Evolutionary conservation across 768 basidiomycete genomes (phyloP), one percentile per base, ranked within the genome.

Genomic region (Tricholoma hemisulphureum): DNA sequence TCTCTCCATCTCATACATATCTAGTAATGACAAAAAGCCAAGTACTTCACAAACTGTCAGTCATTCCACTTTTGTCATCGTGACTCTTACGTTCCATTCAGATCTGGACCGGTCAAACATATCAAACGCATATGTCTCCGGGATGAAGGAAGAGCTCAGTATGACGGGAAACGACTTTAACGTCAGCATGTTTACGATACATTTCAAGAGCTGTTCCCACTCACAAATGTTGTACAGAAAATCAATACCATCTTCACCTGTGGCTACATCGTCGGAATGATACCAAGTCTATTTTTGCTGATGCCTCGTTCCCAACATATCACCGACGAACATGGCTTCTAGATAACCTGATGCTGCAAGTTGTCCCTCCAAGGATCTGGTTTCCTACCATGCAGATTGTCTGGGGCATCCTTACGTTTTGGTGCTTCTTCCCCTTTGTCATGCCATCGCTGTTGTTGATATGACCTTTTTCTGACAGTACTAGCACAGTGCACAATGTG

Each of bases 51-150:
- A 20, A 88, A 87, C 58, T 86, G 85, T 87, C 62, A 49, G 67
- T 31, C 16, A 31, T 31, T 14, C 10, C 13, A 45, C 39, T 41
- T 20, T 32, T 53, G 45, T 13, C 31, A 26, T 31, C 24, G 46
- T 14, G 45, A 28, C 29, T 14, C 51, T 31, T 45, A 14, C 39
- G 31, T 24, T 29, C 26, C 57, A 53, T 43, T 53, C 61, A 88
- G 85, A 88, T 69, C 75, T 89, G 20, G 86, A 88, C 67, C 73
- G 86, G 56, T 85, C 86, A 29, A 88, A 88, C 69, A 74, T 89
- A 26, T 76, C 77, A 61, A 90, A 90, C 69, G 88, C 88, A 10
- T 89, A 88, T 69, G 85, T 88, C n/a, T 88, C 86, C 4, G 88
- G 88, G 6, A 88, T 91, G 87, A 84, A 80, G 59, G 85, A 89